Conservation (phyloP, 2,329 filamentous ascomycete species). For the Eurotiales sp. region DNA sequence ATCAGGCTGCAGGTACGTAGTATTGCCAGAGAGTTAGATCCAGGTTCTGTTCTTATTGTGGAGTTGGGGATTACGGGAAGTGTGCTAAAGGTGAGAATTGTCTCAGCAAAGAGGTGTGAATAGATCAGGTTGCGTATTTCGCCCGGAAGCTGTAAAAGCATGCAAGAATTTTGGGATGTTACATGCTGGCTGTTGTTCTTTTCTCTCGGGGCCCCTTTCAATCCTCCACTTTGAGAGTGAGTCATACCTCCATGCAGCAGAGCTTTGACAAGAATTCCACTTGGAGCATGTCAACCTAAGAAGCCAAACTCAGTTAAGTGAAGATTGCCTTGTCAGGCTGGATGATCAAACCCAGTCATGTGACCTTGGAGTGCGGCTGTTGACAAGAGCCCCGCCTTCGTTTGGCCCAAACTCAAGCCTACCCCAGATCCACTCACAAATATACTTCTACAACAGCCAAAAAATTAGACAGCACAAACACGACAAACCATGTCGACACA, state of each 20-base stretch:
- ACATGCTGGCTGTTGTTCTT: conserved; percentile 16
- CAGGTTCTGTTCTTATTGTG: conserved; percentile 1
- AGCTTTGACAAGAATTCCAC: not conserved
- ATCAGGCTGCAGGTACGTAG: conserved; percentile 17
- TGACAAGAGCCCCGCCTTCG: too few species aligned
- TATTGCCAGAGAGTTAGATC: conserved; percentile 14
- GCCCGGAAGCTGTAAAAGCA: conserved; percentile 12
- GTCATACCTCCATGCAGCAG: conserved; percentile 3
- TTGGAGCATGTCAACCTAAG: too few species aligned
- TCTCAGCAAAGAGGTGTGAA: conserved; percentile 15
- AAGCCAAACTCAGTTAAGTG: too few species aligned
- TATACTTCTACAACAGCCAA: too few species aligned
- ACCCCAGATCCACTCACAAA: too few species aligned
- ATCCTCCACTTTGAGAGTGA: not conserved
- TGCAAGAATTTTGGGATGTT: conserved; percentile 18
- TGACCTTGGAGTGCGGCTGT: too few species aligned
- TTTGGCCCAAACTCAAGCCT: too few species aligned
- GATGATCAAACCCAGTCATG: too few species aligned
- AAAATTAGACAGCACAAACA: too few species aligned
- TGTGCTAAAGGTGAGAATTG: conserved; percentile 14
- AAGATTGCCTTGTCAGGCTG: too few species aligned
- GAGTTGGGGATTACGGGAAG: not conserved
- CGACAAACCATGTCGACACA: too few species aligned
- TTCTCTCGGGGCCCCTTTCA: not conserved
- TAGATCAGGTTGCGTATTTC: conserved; percentile 18